Percentiles rank a stretch among this genome's conserved stretches.
phyloP scores from a whole-genome alignment of 768 basidiomycete species.

The Pleurotus djamor region DNA sequence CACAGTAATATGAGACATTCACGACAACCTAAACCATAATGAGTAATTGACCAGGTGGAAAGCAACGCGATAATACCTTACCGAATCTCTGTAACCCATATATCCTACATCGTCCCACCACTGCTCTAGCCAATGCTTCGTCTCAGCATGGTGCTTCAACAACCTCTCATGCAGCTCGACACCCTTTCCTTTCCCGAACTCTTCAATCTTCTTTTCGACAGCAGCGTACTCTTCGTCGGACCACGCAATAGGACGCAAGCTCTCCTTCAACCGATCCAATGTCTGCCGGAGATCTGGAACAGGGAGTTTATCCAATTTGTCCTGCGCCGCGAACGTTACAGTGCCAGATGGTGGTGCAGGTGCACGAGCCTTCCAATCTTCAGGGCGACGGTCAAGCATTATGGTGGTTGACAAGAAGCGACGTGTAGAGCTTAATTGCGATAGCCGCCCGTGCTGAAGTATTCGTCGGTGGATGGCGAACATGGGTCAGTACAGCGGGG shows the following conservation, averaged over 20 bases:
- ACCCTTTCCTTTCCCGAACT: conserved; percentile 49
- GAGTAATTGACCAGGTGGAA: too few species aligned
- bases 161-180: conserved; percentile 65
- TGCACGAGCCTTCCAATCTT: conserved; percentile 71
- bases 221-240: conserved; percentile 53
- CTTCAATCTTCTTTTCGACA: conserved; percentile 62
- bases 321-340: conserved; percentile 65
- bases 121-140: conserved; percentile 82
- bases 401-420: not conserved
- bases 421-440: too few species aligned
- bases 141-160: conserved; percentile 48
- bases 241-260: conserved; percentile 72
- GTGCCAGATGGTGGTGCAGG: conserved; percentile 52
- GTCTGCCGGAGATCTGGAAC: conserved; percentile 70
- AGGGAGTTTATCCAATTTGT: conserved; percentile 67
- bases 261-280: conserved; percentile 64
- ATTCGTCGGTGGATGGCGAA: not conserved
- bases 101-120: conserved; percentile 95
- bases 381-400: conserved; percentile 29
- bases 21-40: conserved; percentile 86
- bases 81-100: conserved; percentile 83
- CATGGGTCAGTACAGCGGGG: too few species aligned
- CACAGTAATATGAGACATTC: conserved; percentile 89
- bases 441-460: not conserved
- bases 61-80: conserved; percentile 24